Conservation (phyloP, 305 asterid genomes). For the Withania somnifera region DNA sequence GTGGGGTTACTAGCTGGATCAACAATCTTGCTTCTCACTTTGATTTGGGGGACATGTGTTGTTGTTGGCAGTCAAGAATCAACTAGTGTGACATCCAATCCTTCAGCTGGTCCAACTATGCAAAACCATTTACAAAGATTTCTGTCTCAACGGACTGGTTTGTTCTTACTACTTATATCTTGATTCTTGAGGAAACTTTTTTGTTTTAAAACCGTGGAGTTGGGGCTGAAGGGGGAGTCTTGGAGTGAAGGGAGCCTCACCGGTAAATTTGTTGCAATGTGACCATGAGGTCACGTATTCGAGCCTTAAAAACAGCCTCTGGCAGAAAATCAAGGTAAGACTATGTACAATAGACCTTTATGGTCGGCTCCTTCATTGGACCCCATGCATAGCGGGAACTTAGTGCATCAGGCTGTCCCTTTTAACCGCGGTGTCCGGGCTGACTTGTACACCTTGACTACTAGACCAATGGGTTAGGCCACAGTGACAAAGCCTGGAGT, state of each 20-base stretch:
- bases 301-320: no score
- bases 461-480: not conserved
- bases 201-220: no score
- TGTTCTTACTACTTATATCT: not conserved
- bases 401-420: no score
- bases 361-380: no score
- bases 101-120: not conserved
- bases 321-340: no score
- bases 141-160: constrained; percentile 32
- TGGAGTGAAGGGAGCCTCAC: no score
- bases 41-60: constrained; percentile 42
- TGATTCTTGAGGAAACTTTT: not conserved
- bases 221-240: no score
- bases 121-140: constrained; percentile 22
- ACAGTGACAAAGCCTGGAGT: no score
- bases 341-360: no score
- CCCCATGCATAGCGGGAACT: no score
- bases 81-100: not conserved
- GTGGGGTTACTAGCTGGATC: constrained; percentile 49
- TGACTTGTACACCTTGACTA: not conserved
- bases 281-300: no score
- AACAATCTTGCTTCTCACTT: constrained; percentile 36
- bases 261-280: no score
- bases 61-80: constrained; percentile 20
- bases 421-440: not conserved